Evolutionary conservation across 2,329 filamentous ascomycete genomes (phyloP), one percentile per base, ranked within the genome.

Genomic region (Cercospora sp.): DNA sequence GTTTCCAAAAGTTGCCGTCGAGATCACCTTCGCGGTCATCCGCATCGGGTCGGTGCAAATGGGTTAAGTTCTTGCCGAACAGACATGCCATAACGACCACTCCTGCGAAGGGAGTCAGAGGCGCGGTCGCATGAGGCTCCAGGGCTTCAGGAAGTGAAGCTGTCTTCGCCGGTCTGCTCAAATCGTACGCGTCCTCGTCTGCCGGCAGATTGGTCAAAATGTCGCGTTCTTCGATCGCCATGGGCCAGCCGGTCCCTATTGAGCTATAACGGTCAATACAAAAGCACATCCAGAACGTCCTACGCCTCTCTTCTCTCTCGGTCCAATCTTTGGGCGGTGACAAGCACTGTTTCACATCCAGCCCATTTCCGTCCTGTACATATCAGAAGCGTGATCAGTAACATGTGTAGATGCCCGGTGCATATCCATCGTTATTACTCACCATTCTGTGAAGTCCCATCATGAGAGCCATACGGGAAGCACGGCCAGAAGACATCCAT

Each of bases 241-340:
- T 94, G 0, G 95, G 95, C 95, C 95, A 98, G 6, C 95, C 95
- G 2, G 95, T 98, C 36, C 95, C 95, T 66, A 97, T 95, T 75
- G 93, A 97, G 5, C 93, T 92, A 80, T 97, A 98, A 63, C 95
- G 88, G 76, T 98, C 95, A 70, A 93, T 84, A 73, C 90, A 93
- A 76, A 97, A 98, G 3, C 91, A 88, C 88, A 95, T 90, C 95
- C 95, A 99, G 73, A 98, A 98, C 0, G 93, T 96, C 71, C 95
- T 87, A 63, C 95, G 87, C 72, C 95, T 86, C 78, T 99, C 95
- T 81, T 98, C 95, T 65, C 88, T 87, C 78, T 98, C 95, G 0
- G 92, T 96, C 93, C 93, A 97, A 79, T 99, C 95, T 76, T 90
- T 90, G 2, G 95, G 89, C 0, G 92, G 90, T 5, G 91, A 89